phyloP scores from a whole-genome alignment of 495 filamentous ascomycete species.

The Amorphotheca resinae region DNA sequence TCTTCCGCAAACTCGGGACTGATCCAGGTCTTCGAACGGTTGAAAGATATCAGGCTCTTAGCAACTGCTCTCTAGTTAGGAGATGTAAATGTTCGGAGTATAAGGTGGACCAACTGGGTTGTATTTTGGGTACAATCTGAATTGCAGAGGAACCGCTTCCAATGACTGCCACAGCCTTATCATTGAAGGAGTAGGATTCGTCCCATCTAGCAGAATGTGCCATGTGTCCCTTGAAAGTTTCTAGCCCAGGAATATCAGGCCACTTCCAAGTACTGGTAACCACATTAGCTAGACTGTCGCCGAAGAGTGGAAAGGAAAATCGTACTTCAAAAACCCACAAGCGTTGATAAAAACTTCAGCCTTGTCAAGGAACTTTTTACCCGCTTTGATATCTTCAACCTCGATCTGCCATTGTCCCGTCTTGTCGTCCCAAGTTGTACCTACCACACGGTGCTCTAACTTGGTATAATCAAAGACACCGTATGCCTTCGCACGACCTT shows the following conservation, averaged over 20 bases:
- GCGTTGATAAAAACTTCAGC: slow-evolving; percentile 7
- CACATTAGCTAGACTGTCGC: background rate
- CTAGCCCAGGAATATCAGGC: slow-evolving; percentile 40
- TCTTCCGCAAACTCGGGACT: background rate
- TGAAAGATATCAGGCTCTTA: too few relatives aligned
- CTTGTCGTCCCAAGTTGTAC: slow-evolving; percentile 6
- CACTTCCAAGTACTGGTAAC: slow-evolving; percentile 29
- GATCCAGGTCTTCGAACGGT: too few relatives aligned
- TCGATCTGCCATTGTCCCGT: background rate
- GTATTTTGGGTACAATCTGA: slow-evolving; percentile 34
- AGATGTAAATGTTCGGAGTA: too few relatives aligned
- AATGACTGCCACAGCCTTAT: slow-evolving; percentile 38
- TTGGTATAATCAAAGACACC: slow-evolving; percentile 27
- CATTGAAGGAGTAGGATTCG: slow-evolving; percentile 27
- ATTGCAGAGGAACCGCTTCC: slow-evolving; percentile 44
- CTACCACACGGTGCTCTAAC: slow-evolving; percentile 6
- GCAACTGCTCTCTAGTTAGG: too few relatives aligned
- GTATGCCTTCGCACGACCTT: background rate
- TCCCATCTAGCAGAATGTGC: slow-evolving; percentile 44
- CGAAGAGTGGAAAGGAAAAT: too few relatives aligned
- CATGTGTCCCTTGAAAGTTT: slow-evolving; percentile 39
- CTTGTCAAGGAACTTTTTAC: slow-evolving; percentile 13
- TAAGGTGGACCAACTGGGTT: slow-evolving; percentile 19
- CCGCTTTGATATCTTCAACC: slow-evolving; percentile 7
- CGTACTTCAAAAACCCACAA: slow-evolving; percentile 10